Evolutionary conservation across 345 rosid genomes (phyloP).

Genomic region (Reutealis trisperma): DNA sequence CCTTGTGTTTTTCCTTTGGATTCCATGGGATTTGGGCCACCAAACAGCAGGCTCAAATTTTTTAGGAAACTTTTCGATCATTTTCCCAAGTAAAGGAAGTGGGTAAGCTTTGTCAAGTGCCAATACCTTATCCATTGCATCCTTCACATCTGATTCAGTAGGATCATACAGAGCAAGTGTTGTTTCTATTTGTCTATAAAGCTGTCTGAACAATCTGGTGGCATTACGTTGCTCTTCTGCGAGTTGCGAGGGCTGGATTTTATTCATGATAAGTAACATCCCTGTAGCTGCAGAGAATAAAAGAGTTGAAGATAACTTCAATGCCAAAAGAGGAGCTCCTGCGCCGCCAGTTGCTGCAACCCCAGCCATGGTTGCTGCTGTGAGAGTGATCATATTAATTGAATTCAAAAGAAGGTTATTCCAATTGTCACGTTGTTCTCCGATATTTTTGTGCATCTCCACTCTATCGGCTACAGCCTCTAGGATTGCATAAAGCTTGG

Average conservation of each 20-base stretch:
- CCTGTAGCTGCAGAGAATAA: constrained; percentile 38
- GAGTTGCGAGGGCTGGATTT: constrained; percentile 48
- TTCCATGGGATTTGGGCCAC: constrained; percentile 28
- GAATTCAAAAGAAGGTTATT: constrained; percentile 65
- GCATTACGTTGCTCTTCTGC: constrained; percentile 49
- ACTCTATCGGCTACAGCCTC: constrained; percentile 63
- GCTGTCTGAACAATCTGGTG: constrained; percentile 34
- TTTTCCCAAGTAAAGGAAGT: constrained; percentile 39
- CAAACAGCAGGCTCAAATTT: constrained; percentile 37
- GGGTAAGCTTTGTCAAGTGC: constrained; percentile 45
- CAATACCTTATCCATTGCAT: constrained; percentile 29
- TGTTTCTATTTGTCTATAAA: constrained; percentile 23
- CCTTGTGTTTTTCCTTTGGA: background rate
- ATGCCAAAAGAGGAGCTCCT: constrained; percentile 33
- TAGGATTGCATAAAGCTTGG: constrained; percentile 47
- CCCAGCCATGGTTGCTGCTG: constrained; percentile 60
- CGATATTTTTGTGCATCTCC: constrained; percentile 70
- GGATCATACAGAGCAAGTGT: constrained; percentile 19
- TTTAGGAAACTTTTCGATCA: constrained; percentile 39
- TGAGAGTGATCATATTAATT: constrained; percentile 65
- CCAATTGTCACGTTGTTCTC: constrained; percentile 70
- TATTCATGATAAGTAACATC: constrained; percentile 37
- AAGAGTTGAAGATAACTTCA: constrained; percentile 44
- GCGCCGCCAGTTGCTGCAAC: constrained; percentile 33
- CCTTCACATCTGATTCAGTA: constrained; percentile 22